Evolutionary conservation across 2,329 filamentous ascomycete species (phyloP).

Genomic region (Madurella mycetomatis): DNA sequence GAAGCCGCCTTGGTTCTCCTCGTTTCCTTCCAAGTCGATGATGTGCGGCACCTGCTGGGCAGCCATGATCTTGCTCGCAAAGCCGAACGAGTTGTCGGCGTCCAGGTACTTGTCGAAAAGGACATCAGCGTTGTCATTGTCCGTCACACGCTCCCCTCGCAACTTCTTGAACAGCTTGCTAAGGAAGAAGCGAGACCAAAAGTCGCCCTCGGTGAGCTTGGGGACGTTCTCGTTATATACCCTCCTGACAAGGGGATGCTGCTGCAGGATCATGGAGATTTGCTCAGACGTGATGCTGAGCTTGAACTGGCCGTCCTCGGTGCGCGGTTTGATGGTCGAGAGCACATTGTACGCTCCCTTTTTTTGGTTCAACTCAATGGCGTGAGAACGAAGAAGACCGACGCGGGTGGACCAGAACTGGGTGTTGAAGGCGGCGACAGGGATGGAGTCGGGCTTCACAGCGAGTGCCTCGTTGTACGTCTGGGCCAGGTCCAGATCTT

Average conservation of each 20-base stretch:
- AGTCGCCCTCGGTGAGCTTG: slow-evolving; percentile 70
- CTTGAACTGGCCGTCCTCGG: slow-evolving; percentile 69
- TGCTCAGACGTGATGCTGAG: slow-evolving; percentile 87
- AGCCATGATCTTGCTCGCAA: slow-evolving; percentile 48
- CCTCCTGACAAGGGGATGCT: slow-evolving; percentile 84
- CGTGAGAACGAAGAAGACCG: slow-evolving; percentile 81
- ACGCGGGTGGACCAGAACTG: slow-evolving; percentile 94
- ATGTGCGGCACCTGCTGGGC: slow-evolving; percentile 74
- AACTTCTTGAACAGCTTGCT: slow-evolving; percentile 87
- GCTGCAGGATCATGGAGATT: slow-evolving; percentile 85
- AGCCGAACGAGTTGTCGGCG: slow-evolving; percentile 57
- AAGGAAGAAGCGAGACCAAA: slow-evolving; percentile 93
- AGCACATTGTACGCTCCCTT: slow-evolving; percentile 92
- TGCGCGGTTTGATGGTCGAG: slow-evolving; percentile 77
- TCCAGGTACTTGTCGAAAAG: slow-evolving; percentile 84
- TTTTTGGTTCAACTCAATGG: slow-evolving; percentile 81
- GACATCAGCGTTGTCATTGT: slow-evolving; percentile 70
- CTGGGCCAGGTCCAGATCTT: slow-evolving; percentile 68
- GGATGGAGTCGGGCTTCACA: slow-evolving; percentile 80
- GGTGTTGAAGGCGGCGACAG: slow-evolving; percentile 73
- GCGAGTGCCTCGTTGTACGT: slow-evolving; percentile 82
- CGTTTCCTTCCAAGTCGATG: slow-evolving; percentile 89
- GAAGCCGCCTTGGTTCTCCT: slow-evolving; percentile 87
- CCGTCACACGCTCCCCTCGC: slow-evolving; percentile 79
- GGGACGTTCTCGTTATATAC: slow-evolving; percentile 94